These are phyloP conservation scores for Blastomyces gilchristii DNA, from an alignment of 2,329 filamentous ascomycete species.

Conservation along the genomic window DNA sequence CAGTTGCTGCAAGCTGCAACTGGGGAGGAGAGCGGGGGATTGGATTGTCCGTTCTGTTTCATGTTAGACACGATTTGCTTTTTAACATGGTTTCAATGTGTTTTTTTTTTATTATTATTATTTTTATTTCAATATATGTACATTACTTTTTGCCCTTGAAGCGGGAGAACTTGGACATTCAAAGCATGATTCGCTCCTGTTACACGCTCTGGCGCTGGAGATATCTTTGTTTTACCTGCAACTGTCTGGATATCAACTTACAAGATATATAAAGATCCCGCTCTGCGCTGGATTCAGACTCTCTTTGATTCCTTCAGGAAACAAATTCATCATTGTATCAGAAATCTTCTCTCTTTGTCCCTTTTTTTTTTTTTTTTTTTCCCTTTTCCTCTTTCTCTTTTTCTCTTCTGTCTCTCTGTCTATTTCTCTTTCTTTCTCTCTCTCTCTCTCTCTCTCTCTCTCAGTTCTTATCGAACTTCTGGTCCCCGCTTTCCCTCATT, in stretches of 20 bases:
- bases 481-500: conserved; percentile 8
- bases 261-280: neutral
- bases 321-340: neutral
- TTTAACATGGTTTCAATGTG: neutral
- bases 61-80: neutral
- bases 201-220: neutral
- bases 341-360: neutral
- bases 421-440: neutral
- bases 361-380: neutral
- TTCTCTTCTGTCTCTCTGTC: neutral
- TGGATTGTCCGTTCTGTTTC: neutral
- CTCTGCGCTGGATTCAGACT: neutral
- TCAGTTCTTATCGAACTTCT: neutral
- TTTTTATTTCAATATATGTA: no score
- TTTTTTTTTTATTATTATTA: no score
- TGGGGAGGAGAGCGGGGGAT: neutral
- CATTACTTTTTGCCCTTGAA: neutral
- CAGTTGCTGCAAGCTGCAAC: neutral
- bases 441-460: neutral
- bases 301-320: neutral
- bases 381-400: no score
- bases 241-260: neutral
- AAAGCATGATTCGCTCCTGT: neutral
- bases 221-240: neutral
- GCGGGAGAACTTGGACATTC: neutral